Evolutionary conservation across 2,329 filamentous ascomycete genomes (phyloP), one percentile per base, ranked within the genome.

Genomic region (Penicillium sp.): DNA sequence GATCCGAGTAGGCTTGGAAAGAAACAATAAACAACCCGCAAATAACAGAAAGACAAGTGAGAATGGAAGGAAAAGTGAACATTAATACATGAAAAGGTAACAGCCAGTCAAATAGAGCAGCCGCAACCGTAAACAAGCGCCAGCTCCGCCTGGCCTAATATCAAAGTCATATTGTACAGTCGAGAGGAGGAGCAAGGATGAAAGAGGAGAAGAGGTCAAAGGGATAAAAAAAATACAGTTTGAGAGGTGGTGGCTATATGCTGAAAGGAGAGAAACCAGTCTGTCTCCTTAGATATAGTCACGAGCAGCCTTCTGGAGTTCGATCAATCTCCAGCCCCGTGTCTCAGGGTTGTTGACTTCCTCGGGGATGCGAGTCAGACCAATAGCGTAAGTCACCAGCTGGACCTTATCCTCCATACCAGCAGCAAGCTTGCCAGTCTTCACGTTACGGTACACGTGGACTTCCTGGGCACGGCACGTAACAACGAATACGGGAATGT

Each of bases 321-420:
- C 95, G 72, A 99, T 98, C 75, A 99, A 81, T 70, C 93, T 88
- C 95, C 95, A 99, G 31, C 95, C 95, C 71, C 93, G 85, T 11
- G 95, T 99, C 80, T 99, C 95, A 2, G 92, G 91, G 76, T 99
- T 98, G 81, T 88, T 93, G 66, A 98, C 93, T 67, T 99, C 95
- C 73, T 99, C 95, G 2, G 95, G 88, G 59, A 96, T 87, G 64
- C 95, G 84, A 3, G 95, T 99, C 59, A 99, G 90, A 68, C 95
- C 95, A 67, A 99, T 98, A 62, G 93, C 95, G 72, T 99, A 99
- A 2, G 95, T 98, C 65, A 99, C 95, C 66, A 96, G 88, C 78
- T 99, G 95, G 25, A 99, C 95, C 79, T 93, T 96, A 78, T 99
- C 95, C 77, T 99, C 95, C 92, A 97, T 98, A 44, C 95, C 95